phyloP scores from a whole-genome alignment of 495 filamentous ascomycete genomes.

The Pyrenula aspistea region DNA sequence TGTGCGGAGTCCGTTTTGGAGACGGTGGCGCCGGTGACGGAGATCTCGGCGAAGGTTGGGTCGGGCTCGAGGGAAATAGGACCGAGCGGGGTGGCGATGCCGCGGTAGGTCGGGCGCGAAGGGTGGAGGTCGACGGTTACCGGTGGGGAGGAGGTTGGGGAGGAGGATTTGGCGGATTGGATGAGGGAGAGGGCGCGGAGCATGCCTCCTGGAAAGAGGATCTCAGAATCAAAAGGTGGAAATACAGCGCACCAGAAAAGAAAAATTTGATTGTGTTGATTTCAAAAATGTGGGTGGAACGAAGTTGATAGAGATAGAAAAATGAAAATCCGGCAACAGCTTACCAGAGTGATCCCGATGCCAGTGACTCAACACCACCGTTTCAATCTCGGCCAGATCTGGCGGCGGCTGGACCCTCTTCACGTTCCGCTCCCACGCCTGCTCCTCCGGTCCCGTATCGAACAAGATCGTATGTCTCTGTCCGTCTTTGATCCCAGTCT shows the following conservation, averaged over 20 bases:
- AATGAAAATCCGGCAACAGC: constrained; percentile 1
- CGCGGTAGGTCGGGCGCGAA: constrained; percentile 40
- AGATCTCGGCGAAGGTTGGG: constrained; percentile 41
- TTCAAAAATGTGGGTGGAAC: not conserved
- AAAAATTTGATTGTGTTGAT: not conserved
- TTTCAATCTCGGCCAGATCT: constrained; percentile 53
- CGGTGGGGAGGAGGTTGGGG: constrained; percentile 11
- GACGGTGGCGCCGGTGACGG: constrained; percentile 30
- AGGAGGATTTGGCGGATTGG: constrained; percentile 25
- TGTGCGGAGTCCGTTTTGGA: constrained; percentile 32
- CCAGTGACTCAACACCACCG: constrained; percentile 65
- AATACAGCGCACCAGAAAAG: not conserved
- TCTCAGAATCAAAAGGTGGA: not conserved
- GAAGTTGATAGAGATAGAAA: not conserved
- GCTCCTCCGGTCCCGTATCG: constrained; percentile 46
- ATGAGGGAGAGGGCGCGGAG: constrained; percentile 32
- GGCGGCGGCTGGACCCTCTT: constrained; percentile 26
- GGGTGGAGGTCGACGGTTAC: constrained; percentile 41
- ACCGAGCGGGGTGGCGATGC: constrained; percentile 27
- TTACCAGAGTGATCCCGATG: constrained; percentile 48
- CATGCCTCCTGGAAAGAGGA: constrained; percentile 30
- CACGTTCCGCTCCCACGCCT: constrained; percentile 43
- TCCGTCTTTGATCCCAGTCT: constrained; percentile 42
- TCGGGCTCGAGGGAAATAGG: constrained; percentile 44
- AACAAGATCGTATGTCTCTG: constrained; percentile 43